A percentile compares a stretch with the other conserved stretches of the same genome.
Evolutionary conservation across 108 stramenopile species (phyloP).

Genomic region (Ochromonas danica): DNA sequence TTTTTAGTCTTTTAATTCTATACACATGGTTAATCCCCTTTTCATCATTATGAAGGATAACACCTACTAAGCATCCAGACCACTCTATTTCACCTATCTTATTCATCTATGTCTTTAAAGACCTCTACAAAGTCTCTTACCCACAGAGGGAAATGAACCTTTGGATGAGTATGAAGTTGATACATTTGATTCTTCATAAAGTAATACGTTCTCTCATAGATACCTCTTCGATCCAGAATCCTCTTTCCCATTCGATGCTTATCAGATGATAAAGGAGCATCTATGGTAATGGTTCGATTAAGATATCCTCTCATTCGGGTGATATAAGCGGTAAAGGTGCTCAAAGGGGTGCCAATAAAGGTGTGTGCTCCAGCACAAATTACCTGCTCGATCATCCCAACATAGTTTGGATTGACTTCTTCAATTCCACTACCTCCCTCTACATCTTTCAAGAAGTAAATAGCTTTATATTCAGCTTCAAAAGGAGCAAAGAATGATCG

Average conservation of each 20-base stretch:
- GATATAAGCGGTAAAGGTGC: slow-evolving; percentile 32
- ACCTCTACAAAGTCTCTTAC: background rate
- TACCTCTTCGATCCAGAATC: background rate
- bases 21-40: no score
- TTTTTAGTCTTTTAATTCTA: no score
- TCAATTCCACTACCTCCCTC: no score
- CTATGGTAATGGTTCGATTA: no score
- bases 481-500: background rate
- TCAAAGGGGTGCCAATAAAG: slow-evolving; percentile 22
- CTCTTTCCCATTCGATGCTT: no score
- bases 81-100: no score
- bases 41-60: no score
- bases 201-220: background rate
- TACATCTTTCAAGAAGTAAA: slow-evolving; percentile 1
- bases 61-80: no score
- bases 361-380: slow-evolving; percentile 34
- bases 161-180: slow-evolving; percentile 19
- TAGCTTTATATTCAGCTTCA: background rate
- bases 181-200: background rate
- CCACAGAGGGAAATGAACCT: slow-evolving; percentile 7
- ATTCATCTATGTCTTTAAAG: slow-evolving; percentile 11
- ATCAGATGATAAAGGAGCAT: no score
- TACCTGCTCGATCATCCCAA: slow-evolving; percentile 35
- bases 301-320: slow-evolving; percentile 35
- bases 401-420: background rate